Base-by-base conservation (phyloP, 2,329 filamentous ascomycete genomes). In the Penicillium sp. region DNA sequence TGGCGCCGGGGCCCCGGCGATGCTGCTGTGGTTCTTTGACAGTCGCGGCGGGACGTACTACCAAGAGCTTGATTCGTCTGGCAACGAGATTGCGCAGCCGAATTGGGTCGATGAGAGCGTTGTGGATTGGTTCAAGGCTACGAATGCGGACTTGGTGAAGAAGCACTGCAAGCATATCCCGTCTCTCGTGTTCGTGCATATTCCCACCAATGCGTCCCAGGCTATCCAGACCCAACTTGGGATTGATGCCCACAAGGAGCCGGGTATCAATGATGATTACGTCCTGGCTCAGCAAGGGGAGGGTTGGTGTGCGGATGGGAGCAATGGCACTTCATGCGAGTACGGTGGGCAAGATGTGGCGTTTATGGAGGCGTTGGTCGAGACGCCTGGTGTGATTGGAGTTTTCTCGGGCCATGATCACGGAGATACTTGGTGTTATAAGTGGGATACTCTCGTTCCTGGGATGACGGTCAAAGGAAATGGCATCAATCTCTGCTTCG, bases 1-100 rank as follows among this genome's bases (percentile, higher is more conserved):
- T 58, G 10, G n/a, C 43, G 63, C 12, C 64, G 65, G 6, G 57
- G 58, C 12, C 53, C 55, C 84, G 7, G 65, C 67, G 15, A 63
- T 80, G 8, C 67, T 91, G 0, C 77, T 92, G 1, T 92, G 88
- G 87, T 91, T 91, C 75, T 90, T 92, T 67, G 89, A 91, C 68
- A 84, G 81, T 55, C 79, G 84, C 11, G 87, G 88, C 20, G 87
- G 86, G 4, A 76, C 78, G 54, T 76, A 79, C 45, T 87, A 81
- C 67, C 67, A 67, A 1, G 58, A 72, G n/a, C 52, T 69, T 1
- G 57, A 65, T 35, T 37, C 52, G 20, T 47, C 52, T 11, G 52
- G 52, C 2, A 55, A 47, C 20, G 41, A 38, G 41, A 20, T 49
- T 14, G 48, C 49, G 2, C 59, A 62, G 31, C 75, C 75, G 1